phyloP scores from a whole-genome alignment of 805 yeast genomes.

The Myxozyma udenii region DNA sequence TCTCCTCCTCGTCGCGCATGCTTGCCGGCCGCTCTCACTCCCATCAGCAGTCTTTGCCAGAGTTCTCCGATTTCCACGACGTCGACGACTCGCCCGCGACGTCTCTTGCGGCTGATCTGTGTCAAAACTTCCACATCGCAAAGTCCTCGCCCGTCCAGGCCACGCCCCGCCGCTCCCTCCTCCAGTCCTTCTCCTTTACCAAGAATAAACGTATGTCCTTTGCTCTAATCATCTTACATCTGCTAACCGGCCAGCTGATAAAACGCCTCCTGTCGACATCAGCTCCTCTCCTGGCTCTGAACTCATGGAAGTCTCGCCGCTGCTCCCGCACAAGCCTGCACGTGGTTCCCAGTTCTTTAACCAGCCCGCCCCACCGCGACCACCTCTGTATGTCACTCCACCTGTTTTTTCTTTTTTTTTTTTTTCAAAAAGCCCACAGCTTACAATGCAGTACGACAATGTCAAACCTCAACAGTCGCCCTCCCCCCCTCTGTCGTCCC shows the following conservation, averaged over 20 bases:
- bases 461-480: not conserved
- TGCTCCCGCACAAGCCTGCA: conserved; percentile 22
- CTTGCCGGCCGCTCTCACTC: not conserved
- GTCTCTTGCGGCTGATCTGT: conserved; percentile 40
- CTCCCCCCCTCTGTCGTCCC: not conserved
- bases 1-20: not conserved
- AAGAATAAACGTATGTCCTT: conserved; percentile 9
- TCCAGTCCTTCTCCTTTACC: conserved; percentile 32
- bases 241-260: conserved; percentile 4
- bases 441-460: not conserved
- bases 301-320: conserved; percentile 25
- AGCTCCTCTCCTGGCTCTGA: conserved; percentile 19
- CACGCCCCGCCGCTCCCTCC: conserved; percentile 38
- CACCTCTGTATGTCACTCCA: conserved; percentile 3
- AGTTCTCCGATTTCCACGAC: conserved; percentile 11
- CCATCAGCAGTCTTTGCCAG: conserved; percentile 23
- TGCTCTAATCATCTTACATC: not conserved
- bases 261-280: conserved; percentile 22
- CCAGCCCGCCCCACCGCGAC: not conserved
- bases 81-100: conserved; percentile 36
- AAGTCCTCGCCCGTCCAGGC: conserved; percentile 34
- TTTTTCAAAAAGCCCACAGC: conserved; percentile 5
- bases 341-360: not conserved
- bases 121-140: conserved; percentile 40
- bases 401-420: conserved; percentile 30